phyloP scores from a whole-genome alignment of 305 asterid genomes.

The Fraxinus albicans region DNA sequence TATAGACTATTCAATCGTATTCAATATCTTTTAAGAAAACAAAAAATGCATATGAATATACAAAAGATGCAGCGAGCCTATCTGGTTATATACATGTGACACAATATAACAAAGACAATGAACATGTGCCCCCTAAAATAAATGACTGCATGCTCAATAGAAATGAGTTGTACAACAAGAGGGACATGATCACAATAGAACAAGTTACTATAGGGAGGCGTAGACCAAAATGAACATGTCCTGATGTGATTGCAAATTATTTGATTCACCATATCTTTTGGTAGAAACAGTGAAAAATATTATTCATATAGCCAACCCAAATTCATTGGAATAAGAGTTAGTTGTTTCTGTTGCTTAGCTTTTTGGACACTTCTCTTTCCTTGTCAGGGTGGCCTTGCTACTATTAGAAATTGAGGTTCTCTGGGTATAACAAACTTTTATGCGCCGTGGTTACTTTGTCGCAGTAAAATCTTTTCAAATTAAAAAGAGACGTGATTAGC shows the following conservation, averaged over 20 bases:
- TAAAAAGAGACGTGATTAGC: not conserved
- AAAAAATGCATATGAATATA: not conserved
- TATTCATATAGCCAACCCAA: not conserved
- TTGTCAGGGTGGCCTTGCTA: not conserved
- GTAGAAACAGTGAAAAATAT: not conserved
- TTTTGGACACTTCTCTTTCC: not conserved
- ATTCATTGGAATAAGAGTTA: not conserved
- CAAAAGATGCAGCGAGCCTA: not conserved
- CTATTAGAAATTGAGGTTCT: not conserved
- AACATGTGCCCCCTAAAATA: not conserved
- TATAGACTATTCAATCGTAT: not conserved
- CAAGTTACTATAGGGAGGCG: not conserved
- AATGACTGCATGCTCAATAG: not conserved
- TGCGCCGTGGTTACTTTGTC: not conserved
- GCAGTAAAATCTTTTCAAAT: not conserved
- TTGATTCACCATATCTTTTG: not conserved
- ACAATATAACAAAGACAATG: not conserved
- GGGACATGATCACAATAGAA: not conserved
- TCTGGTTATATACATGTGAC: not conserved
- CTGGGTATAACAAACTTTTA: not conserved
- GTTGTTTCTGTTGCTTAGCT: not conserved
- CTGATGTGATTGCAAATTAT: not conserved
- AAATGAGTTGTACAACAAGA: not conserved
- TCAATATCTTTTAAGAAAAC: not conserved
- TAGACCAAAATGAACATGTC: not conserved